Percentiles rank a stretch among this genome's conserved stretches.
Conservation (phyloP, 805 yeast genomes). For the Saccharomycopsis fibuligera region DNA sequence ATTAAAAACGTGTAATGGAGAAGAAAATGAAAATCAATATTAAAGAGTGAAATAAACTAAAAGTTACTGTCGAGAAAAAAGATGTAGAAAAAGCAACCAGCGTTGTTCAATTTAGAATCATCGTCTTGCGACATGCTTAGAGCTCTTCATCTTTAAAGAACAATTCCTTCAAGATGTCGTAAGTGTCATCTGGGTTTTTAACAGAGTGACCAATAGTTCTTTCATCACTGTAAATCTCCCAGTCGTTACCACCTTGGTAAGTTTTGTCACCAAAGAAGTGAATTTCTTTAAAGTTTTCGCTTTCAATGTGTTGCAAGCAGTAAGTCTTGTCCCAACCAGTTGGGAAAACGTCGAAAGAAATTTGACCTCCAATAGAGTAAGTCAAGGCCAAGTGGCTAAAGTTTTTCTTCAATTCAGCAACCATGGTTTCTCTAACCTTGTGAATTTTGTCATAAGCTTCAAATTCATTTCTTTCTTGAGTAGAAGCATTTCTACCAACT, state of each 20-base stretch:
- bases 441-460: conserved; percentile 78
- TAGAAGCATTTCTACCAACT: conserved; percentile 96
- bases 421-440: conserved; percentile 80
- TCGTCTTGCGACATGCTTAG: too few relatives aligned
- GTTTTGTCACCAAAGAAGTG: conserved; percentile 99
- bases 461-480: conserved; percentile 86
- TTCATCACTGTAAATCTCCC: conserved; percentile 85
- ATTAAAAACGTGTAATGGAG: too few relatives aligned
- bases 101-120: too few relatives aligned
- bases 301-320: conserved; percentile 85
- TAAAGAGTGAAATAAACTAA: neutral
- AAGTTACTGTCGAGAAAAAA: neutral
- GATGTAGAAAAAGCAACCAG: neutral
- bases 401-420: conserved; percentile 71
- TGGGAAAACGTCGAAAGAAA: conserved; percentile 99
- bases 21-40: too few relatives aligned
- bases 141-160: conserved; percentile 40
- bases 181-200: conserved; percentile 82
- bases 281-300: conserved; percentile 77
- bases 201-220: conserved; percentile 98
- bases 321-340: conserved; percentile 99
- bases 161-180: conserved; percentile 72
- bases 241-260: conserved; percentile 96
- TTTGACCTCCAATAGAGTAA: conserved; percentile 98
- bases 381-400: conserved; percentile 84